Evolutionary conservation across 371 early-diverging fungal species (phyloP).

Genomic region (Sporodiniella umbellata): DNA sequence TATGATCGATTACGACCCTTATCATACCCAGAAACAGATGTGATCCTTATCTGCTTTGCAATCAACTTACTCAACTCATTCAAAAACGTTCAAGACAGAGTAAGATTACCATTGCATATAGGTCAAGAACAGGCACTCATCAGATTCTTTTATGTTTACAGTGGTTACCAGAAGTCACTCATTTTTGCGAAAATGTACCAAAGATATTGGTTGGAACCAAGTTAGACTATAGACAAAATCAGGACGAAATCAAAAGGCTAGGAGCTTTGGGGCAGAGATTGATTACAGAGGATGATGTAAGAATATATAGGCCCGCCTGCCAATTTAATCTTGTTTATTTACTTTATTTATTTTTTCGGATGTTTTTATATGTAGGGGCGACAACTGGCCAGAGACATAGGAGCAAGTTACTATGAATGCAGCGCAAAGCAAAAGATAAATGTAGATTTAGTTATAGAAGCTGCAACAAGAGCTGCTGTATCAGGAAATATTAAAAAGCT

Average conservation of each 20-base stretch:
- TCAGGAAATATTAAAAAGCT: constrained; percentile 38
- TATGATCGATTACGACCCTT: constrained; percentile 81
- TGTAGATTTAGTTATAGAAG: constrained; percentile 46
- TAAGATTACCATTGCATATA: constrained; percentile 11
- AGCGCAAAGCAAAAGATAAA: constrained; percentile 44
- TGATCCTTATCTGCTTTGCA: constrained; percentile 69
- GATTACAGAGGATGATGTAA: constrained; percentile 20
- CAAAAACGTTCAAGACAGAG: constrained; percentile 61
- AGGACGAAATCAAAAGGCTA: constrained; percentile 19
- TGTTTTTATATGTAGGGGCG: constrained; percentile 32
- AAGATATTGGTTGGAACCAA: constrained; percentile 90
- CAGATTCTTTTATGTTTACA: constrained; percentile 13
- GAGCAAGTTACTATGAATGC: constrained; percentile 51
- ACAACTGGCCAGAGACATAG: constrained; percentile 43
- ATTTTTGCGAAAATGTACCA: constrained; percentile 81
- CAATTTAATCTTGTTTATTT: not conserved
- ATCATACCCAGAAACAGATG: constrained; percentile 74
- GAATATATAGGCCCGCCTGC: not conserved
- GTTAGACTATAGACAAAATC: constrained; percentile 22
- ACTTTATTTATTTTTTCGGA: too few species aligned
- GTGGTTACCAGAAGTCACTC: constrained; percentile 85
- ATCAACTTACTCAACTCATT: constrained; percentile 65
- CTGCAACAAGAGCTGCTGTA: constrained; percentile 45
- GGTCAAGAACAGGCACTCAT: not conserved
- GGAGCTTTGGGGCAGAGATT: constrained; percentile 17